Base-by-base conservation (phyloP, 768 basidiomycete genomes). In the Termitomyces sp. region DNA sequence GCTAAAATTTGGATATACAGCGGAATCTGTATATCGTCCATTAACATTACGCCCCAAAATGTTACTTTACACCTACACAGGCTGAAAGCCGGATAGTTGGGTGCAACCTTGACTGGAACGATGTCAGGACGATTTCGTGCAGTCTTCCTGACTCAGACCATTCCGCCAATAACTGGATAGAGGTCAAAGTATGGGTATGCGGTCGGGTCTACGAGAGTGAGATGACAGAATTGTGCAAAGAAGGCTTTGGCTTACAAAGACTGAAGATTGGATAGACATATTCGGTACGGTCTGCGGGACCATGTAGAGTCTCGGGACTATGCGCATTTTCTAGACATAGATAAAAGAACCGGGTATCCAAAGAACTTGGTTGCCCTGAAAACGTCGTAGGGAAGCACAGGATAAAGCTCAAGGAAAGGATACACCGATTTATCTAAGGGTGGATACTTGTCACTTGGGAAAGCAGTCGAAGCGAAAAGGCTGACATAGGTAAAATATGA, bases 161-260 rank as follows among this genome's bases (percentile, higher is more conserved):
- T 31, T 33, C 5, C 53, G 14, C 47, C 51, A 38, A 55, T 38
- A 10, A 61, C 41, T 35, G 77, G 77, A 64, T 79, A 80, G 23
- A 78, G 62, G 52, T 73, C 65, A 38, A 78, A 67, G 62, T 73
- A 56, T 30, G 80, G 78, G 62, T 79, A 81, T 33, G 67, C 60
- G 17, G 68, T 55, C 8, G 69, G 66, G 31, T 62, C 62, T 63
- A 30, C 11, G 3, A 50, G 38, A 41, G 43, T 54, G 19, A 48
- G 33, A 44, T 28, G 9, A 9, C 28, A 21, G 37, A 14, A 26
- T 45, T 45, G 26, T 45, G 5, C 37, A 23, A 15, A 31, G 28
- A 50, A 54, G 15, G 6, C 9, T 10, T 11, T 12, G 19, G 26
- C 55, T 55, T 37, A 58, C 58, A 63, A 15, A 59, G 55, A 19